Base-by-base conservation (phyloP, 768 basidiomycete genomes). In the Lenzites betulinus region DNA sequence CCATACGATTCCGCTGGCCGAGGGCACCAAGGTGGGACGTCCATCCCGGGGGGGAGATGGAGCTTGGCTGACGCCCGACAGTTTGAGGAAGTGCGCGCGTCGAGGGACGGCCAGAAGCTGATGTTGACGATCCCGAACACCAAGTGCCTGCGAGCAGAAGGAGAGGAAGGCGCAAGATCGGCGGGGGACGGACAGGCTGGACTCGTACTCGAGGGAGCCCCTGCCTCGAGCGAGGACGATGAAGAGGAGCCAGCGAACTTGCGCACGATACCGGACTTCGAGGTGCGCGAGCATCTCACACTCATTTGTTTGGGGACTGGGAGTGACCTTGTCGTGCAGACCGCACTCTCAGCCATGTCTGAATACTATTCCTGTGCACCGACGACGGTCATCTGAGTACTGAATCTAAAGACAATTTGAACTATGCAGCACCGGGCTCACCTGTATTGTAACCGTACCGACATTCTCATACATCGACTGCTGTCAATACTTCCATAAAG, bases 31-130 rank as follows among this genome's bases (percentile, higher is more conserved):
- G 51, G 43, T 65, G 44, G 28, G 62, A 38, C 22, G 33, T 30
- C 26, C 5, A 33, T 23, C 30, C 11, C 30, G 36, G 39, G 38
- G 11, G 35, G 53, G 46, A 30, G 26, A 3, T 38, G 5, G 46
- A 11, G 51, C 41, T 23, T 22, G 30, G 50, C 15, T 49, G 26
- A 63, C 18, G 41, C 35, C 25, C 12, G 30, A 22, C 61, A 91
- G 89, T 90, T 90, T 60, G 87, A 89, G 67, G 89, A 92, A 68
- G 81, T 92, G 58, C 82, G 80, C 49, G 88, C 87, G 7, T 79
- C 83, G 33, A 86, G 87, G 80, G 83, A 85, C 58, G 81, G 81
- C 59, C 81, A 80, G 62, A 79, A 77, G 59, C 79, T 92, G 33
- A 80, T 80, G 60, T 71, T 92, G 67, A 82, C 83, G 72, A 89